Conservation (phyloP, 345 rosid genomes). For the Cardiospermum halicacabum region DNA sequence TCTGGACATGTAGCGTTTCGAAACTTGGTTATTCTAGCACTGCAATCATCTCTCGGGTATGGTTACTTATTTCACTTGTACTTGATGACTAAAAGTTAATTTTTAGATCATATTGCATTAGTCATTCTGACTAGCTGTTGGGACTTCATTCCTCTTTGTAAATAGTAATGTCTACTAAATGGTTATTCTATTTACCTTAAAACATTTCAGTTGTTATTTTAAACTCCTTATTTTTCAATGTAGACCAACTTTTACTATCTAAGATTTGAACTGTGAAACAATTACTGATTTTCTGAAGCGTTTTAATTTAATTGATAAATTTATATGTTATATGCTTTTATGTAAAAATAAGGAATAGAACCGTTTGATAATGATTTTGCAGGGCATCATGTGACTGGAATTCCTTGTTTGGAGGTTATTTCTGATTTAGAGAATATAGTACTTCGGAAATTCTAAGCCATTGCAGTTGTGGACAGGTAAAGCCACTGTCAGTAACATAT, state of each 20-base stretch:
- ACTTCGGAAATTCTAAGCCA: no score
- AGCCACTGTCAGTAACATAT: constrained; percentile 83
- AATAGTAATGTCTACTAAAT: background rate
- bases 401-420: background rate
- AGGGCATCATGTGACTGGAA: background rate
- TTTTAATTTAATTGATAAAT: no score
- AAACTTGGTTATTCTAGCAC: constrained; percentile 98
- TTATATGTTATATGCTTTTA: no score
- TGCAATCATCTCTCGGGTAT: constrained; percentile 90
- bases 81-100: no score
- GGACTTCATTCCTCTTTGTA: background rate
- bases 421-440: background rate
- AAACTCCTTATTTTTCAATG: background rate
- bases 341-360: background rate
- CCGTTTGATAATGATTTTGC: background rate
- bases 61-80: constrained; percentile 4
- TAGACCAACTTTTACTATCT: background rate
- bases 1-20: constrained; percentile 84
- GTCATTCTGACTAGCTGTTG: background rate
- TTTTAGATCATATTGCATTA: no score
- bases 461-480: constrained; percentile 46
- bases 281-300: no score
- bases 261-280: background rate
- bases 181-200: background rate
- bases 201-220: background rate